phyloP scores from a whole-genome alignment of 306 rosid species.

The Begonia peltatifolia region DNA sequence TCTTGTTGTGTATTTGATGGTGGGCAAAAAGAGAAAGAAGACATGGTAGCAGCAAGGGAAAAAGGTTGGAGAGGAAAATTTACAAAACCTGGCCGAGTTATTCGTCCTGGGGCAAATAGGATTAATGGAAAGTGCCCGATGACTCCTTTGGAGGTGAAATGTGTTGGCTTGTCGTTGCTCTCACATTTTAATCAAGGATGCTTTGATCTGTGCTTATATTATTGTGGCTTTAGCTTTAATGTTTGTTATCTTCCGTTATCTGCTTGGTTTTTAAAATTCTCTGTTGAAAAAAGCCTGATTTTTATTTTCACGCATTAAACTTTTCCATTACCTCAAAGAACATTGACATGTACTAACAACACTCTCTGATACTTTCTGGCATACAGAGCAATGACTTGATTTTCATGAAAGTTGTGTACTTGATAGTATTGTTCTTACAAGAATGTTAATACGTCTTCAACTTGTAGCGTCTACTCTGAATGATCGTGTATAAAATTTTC shows the following conservation, averaged over 20 bases:
- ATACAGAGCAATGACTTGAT: too few relatives aligned
- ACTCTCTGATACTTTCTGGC: too few relatives aligned
- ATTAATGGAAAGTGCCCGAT: conserved; percentile 96
- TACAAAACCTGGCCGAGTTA: conserved; percentile 88
- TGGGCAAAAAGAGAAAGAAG: conserved; percentile 59
- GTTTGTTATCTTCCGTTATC: not conserved
- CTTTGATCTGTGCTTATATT: conserved; percentile 1
- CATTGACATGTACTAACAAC: too few relatives aligned
- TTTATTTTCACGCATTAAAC: not conserved
- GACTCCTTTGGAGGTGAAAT: conserved; percentile 79
- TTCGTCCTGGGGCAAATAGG: conserved; percentile 95
- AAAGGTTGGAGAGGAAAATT: conserved; percentile 98
- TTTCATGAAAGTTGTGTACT: too few relatives aligned
- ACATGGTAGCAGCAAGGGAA: conserved; percentile 93
- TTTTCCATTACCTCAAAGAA: too few relatives aligned
- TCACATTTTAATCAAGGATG: not conserved
- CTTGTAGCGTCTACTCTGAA: too few relatives aligned
- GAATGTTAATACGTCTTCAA: too few relatives aligned
- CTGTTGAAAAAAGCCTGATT: not conserved
- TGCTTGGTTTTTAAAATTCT: not conserved
- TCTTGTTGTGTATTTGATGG: conserved; percentile 94
- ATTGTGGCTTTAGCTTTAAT: not conserved
- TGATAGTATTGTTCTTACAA: too few relatives aligned
- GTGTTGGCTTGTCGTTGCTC: conserved; percentile 7
- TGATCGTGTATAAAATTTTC: too few relatives aligned